Base-by-base conservation (phyloP, 495 filamentous ascomycete species). In the Aspergillus mulundensis region DNA sequence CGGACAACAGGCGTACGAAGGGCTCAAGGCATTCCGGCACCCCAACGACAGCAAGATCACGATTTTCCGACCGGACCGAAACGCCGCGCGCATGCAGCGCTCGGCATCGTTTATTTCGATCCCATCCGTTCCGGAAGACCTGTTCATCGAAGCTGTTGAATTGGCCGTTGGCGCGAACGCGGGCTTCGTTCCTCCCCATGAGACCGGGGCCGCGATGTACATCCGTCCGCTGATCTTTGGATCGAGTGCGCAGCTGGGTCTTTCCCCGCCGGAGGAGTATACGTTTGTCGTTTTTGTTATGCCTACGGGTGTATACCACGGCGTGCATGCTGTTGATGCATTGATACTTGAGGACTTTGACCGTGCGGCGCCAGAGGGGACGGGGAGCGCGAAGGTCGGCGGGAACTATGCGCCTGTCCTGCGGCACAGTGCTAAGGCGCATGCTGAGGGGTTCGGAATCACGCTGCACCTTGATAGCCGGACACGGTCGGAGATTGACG, bases 1-100 rank as follows among this genome's bases (percentile, higher is more conserved):
- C 67, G 91, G 87, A 40, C 88, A 94, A 61, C 91, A 96, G 75
- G 91, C 89, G 45, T 96, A 92, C 79, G 91, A 96, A 63, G 91
- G 91, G 10, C 80, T 96, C 53, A 97, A 96, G 70, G 90, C 91
- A 49, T 95, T 95, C 80, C 89, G 92, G 34, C 78, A 80, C 32
- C 74, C 77, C 34, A 69, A 81, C 60, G 14, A 44, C 19, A 63
- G 74, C 51, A 63, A 71, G 28, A 88, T 96, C 67, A 78, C 82
- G 58, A 78, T 95, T 60, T 96, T 96, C 81, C 88, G 91, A 15
- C 88, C 91, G 0, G 75, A 81, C 58, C 77, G 82, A 58, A 95
- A 96, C 67, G 92, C 92, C 8, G 72, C 62, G n/a, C 88, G 91
- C 48, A 82, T 96, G 81, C 82, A 84, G 60, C 81, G 87, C 70